A percentile compares a stretch with the other conserved stretches of the same genome.
Conservation (phyloP, 78 protist genomes). For the Emiliania huxleyi region DNA sequence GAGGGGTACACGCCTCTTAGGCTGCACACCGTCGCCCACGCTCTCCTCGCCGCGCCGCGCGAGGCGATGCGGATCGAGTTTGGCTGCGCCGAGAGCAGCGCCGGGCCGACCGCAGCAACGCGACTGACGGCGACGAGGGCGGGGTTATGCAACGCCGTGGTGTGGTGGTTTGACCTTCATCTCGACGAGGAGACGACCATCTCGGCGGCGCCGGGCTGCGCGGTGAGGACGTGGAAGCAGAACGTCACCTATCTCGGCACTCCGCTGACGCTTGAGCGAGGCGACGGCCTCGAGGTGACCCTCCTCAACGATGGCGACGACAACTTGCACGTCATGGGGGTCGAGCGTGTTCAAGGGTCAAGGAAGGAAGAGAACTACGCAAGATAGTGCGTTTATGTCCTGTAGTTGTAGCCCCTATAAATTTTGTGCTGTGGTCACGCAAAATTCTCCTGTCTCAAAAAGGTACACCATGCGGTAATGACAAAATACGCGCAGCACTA, state of each 20-base stretch:
- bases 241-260: not conserved
- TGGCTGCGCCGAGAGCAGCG: not conserved
- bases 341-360: no score
- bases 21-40: not conserved
- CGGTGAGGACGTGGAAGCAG: not conserved
- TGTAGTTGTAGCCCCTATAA: no score
- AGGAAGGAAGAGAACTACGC: no score
- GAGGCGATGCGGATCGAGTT: not conserved
- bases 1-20: not conserved
- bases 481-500: no score
- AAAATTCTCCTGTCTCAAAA: no score
- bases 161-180: not conserved
- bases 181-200: not conserved
- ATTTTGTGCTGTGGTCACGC: no score
- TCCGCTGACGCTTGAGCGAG: not conserved
- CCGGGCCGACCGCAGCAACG: not conserved
- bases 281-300: not conserved
- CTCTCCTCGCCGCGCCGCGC: not conserved
- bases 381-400: no score
- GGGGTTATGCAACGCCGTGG: not conserved
- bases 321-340: not conserved
- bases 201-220: not conserved
- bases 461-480: no score
- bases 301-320: not conserved
- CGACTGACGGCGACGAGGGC: not conserved